Evolutionary conservation across 2,329 filamentous ascomycete species (phyloP), one percentile per base, ranked within the genome.

Genomic region (Sordariomycetes sp.): DNA sequence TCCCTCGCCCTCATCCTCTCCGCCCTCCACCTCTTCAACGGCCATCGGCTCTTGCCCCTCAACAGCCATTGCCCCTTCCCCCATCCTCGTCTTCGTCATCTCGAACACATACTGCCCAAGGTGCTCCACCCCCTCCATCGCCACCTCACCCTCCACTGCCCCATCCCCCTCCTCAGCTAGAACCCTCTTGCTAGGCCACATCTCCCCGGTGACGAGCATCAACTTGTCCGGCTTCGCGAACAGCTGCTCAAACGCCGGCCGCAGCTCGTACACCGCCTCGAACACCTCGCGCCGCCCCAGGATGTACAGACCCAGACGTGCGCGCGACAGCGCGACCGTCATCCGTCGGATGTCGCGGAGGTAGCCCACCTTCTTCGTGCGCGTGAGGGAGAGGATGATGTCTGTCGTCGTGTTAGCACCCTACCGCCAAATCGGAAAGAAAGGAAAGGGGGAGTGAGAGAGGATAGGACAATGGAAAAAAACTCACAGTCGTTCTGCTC

Each of bases 401-500:
- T 96, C 89, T 94, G 59, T 13, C 2, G 5, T 20, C 8, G 2
- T 36, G 59, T 68, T 59, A 69, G 65, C 58, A 22, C 17, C 58
- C 52, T n/a, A 3, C 36, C 25, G 36, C 36, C 1, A 17, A 15
- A 59, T 59, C 57, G 20, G 52, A 50, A 36, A 12, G 39, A 8
- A 10, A 39, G 28, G 10, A n/a, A 25, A 45, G 53, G 13, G 36
- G 20, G 20, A 6, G 22, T 3, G 59, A 58, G 22, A 52, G 52
- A 42, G 15, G 39, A 8, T 10, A 39, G 28, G 10, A n/a, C 25
- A 45, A 53, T 13, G 36, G 20, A n/a, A 6, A 22, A 34, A 45
- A 58, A 82, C 87, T 78, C 78, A 94, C 89, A 97, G 67, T 99
- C 94, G 71, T 99, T 99, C 72, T 99, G 94, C 76, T 99, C 94